Percentiles rank a stretch among this genome's conserved stretches.
Evolutionary conservation across 2,329 filamentous ascomycete species (phyloP).

Genomic region (Aspergillus clavatus): DNA sequence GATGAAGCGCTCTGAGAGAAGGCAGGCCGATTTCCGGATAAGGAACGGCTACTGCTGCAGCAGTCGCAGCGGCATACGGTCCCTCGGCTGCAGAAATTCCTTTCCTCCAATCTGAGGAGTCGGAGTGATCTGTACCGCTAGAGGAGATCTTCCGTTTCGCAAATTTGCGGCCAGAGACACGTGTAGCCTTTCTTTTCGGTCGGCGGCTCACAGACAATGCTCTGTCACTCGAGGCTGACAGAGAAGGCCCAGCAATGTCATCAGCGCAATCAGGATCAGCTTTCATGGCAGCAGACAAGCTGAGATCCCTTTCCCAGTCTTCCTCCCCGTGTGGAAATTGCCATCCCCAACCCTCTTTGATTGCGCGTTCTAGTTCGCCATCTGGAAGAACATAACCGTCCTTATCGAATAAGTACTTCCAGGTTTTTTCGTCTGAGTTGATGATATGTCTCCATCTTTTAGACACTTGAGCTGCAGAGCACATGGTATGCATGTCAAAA

Average conservation of each 20-base stretch:
- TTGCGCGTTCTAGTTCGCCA: constrained; percentile 79
- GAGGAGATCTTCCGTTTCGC: constrained; percentile 53
- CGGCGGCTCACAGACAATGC: constrained; percentile 26
- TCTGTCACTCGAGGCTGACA: constrained; percentile 22
- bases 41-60: constrained; percentile 75
- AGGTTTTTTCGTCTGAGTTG: constrained; percentile 89
- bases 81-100: constrained; percentile 61
- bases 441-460: constrained; percentile 89
- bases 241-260: constrained; percentile 15
- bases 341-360: constrained; percentile 94
- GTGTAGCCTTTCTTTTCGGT: constrained; percentile 48
- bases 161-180: constrained; percentile 48
- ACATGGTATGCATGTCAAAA: constrained; percentile 79
- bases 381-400: constrained; percentile 75
- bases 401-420: constrained; percentile 84
- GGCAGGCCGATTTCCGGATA: constrained; percentile 75
- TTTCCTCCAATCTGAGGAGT: constrained; percentile 44
- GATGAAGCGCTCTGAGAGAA: constrained; percentile 74
- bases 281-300: constrained; percentile 44
- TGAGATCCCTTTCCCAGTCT: constrained; percentile 77
- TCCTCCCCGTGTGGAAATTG: constrained; percentile 74
- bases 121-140: constrained; percentile 37
- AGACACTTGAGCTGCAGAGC: constrained; percentile 85
- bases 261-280: constrained; percentile 37
- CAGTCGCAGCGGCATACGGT: constrained; percentile 75